Evolutionary conservation across 1,139 yeast species (phyloP), one percentile per base, ranked within the genome.

Genomic region (Pichia kudriavzevii): DNA sequence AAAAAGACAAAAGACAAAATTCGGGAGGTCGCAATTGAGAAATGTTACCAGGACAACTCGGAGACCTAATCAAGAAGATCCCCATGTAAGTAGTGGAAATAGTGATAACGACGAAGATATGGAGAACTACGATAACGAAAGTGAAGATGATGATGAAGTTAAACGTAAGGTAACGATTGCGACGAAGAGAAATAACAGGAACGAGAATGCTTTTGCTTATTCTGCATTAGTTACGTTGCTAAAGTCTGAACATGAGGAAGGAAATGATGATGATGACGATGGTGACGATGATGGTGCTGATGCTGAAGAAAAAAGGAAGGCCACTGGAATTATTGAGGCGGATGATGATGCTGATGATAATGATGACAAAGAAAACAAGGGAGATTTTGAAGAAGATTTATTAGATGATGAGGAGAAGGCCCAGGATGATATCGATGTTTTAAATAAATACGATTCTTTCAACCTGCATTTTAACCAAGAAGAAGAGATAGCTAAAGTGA

Each of bases 211-310:
- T 7, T 64, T 68, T 53, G 91, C 93, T 0, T 84, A 84, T 54
- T 71, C 74, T 48, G 94, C 95, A 0, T 62, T 87, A 35, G 60
- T 87, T 52, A 79, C 93, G 0, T 66, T 84, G 35, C 63, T 85
- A 40, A 69, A 69, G 32, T 63, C 75, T 3, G 84, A 77, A 34
- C 73, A 65, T 32, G 53, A 58, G 18, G 45, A 47, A 25, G 43
- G 43, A 28, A 48, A 46, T 33, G 47, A 40, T 29, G 42, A 42
- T n/a, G 42, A 36, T 13, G 50, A 45, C 14, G 50, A 11, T 6
- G 15, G 49, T 20, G 50, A 45, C 52, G 50, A 47, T 20, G 59
- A 48, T 4, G 56, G 49, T 7, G 59, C 46, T n/a, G 56, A 52
- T 4, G 57, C 53, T 8, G 58, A 48, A 6, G 53, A 42, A 46